Base-by-base conservation (phyloP, 768 basidiomycete genomes). In the Calvatia gigantea region DNA sequence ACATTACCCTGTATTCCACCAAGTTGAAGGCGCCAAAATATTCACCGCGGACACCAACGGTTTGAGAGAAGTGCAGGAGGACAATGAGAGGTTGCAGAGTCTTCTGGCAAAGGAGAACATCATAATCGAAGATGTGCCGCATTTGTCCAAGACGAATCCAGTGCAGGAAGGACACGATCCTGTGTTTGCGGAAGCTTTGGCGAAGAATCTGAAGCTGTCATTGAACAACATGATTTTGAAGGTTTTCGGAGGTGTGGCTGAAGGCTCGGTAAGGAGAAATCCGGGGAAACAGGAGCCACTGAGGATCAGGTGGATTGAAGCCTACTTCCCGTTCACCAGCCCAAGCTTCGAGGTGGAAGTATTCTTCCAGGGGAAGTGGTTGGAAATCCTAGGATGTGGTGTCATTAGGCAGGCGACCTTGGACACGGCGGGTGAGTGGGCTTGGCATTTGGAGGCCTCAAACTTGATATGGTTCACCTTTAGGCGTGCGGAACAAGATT, bases 341-440 rank as follows among this genome's bases (percentile, higher is more conserved):
- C 97, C 97, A 7, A 97, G 94, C 67, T 99, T 91, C 66, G 96
- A 99, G 67, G 95, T 99, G 38, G 97, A 99, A 68, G 94, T 98
- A 4, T 88, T 95, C 71, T 98, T 90, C 75, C 84, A 87, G 54
- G 97, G 94, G 1, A 89, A 95, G 69, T 99, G 97, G 97, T 75
- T 99, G 21, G 97, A 98, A 70, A 91, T 99, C 52, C 76, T 98
- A 5, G 97, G 97, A 0, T 94, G 83, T 57, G 97, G 97, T 1
- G 93, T 99, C 21, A 84, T 98, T 35, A 79, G 84, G 58, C 94
- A 98, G 67, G 85, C 87, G 25, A 97, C 95, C 0, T 72, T 99
- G 39, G 85, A 94, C 60, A 85, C 84, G 37, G 87, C 95, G 41
- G 85, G 97, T 94, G 65, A 64, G 89, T 79, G 6, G 23, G 32